Percentiles rank a stretch among this genome's conserved stretches.
phyloP scores from a whole-genome alignment of 2,329 filamentous ascomycete species.

The Ophiostoma sp. region DNA sequence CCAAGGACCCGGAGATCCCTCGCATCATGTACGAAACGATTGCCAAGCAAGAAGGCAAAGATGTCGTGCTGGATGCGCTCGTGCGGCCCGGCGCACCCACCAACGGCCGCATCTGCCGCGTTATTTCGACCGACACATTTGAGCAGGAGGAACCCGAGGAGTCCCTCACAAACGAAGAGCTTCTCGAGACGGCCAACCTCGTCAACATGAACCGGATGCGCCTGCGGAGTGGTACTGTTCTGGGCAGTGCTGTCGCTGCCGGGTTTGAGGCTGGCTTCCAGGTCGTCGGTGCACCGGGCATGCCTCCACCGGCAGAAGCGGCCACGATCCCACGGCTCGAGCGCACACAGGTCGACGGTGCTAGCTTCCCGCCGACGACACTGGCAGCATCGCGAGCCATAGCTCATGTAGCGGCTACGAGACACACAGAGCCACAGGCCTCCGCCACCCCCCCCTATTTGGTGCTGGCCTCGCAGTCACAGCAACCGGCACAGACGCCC shows the following conservation, averaged over 20 bases:
- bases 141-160: constrained; percentile 66
- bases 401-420: background rate
- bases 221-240: background rate
- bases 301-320: background rate
- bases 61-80: constrained; percentile 58
- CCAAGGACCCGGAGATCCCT: constrained; percentile 56
- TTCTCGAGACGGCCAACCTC: constrained; percentile 51
- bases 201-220: constrained; percentile 31
- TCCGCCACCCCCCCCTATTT: background rate
- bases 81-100: constrained; percentile 40
- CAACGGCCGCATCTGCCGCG: constrained; percentile 49
- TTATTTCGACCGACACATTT: constrained; percentile 71
- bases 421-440: background rate
- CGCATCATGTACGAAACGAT: constrained; percentile 50
- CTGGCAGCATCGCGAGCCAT: background rate
- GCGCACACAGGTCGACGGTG: constrained; percentile 10
- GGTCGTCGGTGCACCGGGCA: background rate
- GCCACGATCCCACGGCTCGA: background rate
- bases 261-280: background rate
- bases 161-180: constrained; percentile 60
- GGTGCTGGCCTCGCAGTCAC: background rate
- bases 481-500: background rate
- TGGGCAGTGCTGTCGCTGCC: background rate
- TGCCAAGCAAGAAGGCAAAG: constrained; percentile 58
- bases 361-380: background rate